phyloP scores from a whole-genome alignment of 2,329 filamentous ascomycete species.

The Pseudocercospora pini-densiflorae region DNA sequence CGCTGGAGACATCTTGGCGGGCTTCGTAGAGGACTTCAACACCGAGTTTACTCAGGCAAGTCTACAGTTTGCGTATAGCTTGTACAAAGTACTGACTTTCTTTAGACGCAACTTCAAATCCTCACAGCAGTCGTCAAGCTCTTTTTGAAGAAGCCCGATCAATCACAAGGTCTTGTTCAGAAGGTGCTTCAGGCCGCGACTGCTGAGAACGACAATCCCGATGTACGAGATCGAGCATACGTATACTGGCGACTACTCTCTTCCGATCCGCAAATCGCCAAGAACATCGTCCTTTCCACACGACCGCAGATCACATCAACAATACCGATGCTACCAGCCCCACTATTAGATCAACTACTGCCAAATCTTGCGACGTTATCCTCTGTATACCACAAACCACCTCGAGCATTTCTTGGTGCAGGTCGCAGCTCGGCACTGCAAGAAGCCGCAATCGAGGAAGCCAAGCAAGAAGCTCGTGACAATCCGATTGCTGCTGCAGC shows the following conservation, averaged over 20 bases:
- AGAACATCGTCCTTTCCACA: conserved; percentile 89
- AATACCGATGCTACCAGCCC: conserved; percentile 83
- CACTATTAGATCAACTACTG: conserved; percentile 87
- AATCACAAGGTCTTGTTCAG: conserved; percentile 87
- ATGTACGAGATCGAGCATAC: conserved; percentile 95
- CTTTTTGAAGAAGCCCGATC: conserved; percentile 94
- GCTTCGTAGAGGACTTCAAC: conserved; percentile 92
- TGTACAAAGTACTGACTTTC: conserved; percentile 43
- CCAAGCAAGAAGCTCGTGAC: conserved; percentile 86
- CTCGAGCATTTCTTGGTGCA: conserved; percentile 96
- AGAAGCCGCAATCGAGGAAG: conserved; percentile 93
- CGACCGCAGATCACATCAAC: conserved; percentile 95
- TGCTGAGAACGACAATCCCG: conserved; percentile 94
- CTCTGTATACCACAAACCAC: conserved; percentile 97
- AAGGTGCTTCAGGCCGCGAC: conserved; percentile 93
- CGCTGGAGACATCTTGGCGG: conserved; percentile 88
- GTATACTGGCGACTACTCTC: conserved; percentile 98
- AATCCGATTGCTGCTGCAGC: conserved; percentile 91
- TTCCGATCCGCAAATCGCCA: conserved; percentile 86
- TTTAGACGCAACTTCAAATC: conserved; percentile 93
- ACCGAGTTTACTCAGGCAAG: conserved; percentile 93
- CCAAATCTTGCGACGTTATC: conserved; percentile 90
- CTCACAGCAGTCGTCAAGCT: conserved; percentile 96
- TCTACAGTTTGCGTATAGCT: no score
- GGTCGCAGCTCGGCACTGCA: conserved; percentile 94